Evolutionary conservation across 169 alveolate species (phyloP).

Genomic region (Plasmodium cynomolgi): DNA sequence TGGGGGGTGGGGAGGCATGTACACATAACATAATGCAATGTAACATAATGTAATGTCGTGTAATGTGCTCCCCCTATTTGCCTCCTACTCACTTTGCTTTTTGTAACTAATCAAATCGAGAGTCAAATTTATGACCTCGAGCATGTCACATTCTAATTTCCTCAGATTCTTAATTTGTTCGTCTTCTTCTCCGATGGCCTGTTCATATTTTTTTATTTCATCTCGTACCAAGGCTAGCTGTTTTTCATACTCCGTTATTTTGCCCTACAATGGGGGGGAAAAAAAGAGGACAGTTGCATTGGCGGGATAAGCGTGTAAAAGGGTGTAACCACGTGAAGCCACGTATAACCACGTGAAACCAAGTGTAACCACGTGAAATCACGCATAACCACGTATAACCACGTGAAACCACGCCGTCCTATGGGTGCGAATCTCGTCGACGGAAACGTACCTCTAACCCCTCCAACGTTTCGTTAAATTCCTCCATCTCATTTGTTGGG

Average conservation of each 20-base stretch:
- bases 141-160: constrained; percentile 62
- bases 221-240: constrained; percentile 65
- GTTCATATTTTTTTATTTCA: constrained; percentile 50
- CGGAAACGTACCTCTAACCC: constrained; percentile 43
- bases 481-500: constrained; percentile 49
- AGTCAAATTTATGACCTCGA: constrained; percentile 59
- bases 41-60: too few species aligned
- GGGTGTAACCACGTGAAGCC: neutral
- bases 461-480: constrained; percentile 64
- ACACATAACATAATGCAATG: too few species aligned
- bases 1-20: neutral
- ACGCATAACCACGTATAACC: neutral
- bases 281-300: neutral
- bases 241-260: constrained; percentile 51
- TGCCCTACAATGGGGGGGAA: constrained; percentile 15
- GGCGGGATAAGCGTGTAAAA: too few species aligned
- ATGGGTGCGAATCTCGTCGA: neutral
- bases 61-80: neutral
- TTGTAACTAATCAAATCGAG: constrained; percentile 57
- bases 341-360: neutral
- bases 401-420: neutral
- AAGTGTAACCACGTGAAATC: neutral
- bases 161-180: constrained; percentile 52
- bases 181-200: constrained; percentile 28
- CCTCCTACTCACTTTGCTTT: constrained; percentile 37